These are phyloP conservation scores for Solanum hybrid DNA, from an alignment of 305 asterid species.

Conservation along the genomic window DNA sequence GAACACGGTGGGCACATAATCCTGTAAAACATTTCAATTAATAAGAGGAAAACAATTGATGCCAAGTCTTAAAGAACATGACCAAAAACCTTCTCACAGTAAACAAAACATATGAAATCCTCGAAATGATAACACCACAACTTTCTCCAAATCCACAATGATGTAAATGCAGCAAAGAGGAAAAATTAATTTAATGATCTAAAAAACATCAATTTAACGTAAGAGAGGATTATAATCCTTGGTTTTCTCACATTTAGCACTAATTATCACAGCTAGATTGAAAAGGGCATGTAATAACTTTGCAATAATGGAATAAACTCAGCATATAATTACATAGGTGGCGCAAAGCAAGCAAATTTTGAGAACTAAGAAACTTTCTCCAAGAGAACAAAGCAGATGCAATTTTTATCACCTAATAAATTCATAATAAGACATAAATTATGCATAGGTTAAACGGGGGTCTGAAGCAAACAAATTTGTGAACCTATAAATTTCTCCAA, in stretches of 20 bases:
- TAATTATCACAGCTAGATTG: background rate
- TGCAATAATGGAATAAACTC: background rate
- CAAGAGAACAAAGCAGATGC: background rate
- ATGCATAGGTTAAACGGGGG: background rate
- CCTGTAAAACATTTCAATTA: conserved; percentile 41
- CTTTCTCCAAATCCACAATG: background rate
- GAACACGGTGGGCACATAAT: conserved; percentile 90
- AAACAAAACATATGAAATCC: background rate
- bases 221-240: background rate
- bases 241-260: background rate
- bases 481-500: background rate
- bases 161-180: background rate
- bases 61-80: background rate
- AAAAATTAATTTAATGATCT: background rate
- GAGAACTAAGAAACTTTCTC: background rate
- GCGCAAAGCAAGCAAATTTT: background rate
- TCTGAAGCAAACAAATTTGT: background rate
- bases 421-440: background rate
- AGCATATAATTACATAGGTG: background rate
- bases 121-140: background rate
- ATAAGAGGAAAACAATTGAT: background rate
- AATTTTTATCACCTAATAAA: background rate
- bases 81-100: background rate
- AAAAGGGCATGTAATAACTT: background rate
- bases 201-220: background rate